Percentiles rank a stretch among this genome's conserved stretches.
Evolutionary conservation across 2,329 filamentous ascomycete species (phyloP).

Genomic region (Fusarium torulosum): DNA sequence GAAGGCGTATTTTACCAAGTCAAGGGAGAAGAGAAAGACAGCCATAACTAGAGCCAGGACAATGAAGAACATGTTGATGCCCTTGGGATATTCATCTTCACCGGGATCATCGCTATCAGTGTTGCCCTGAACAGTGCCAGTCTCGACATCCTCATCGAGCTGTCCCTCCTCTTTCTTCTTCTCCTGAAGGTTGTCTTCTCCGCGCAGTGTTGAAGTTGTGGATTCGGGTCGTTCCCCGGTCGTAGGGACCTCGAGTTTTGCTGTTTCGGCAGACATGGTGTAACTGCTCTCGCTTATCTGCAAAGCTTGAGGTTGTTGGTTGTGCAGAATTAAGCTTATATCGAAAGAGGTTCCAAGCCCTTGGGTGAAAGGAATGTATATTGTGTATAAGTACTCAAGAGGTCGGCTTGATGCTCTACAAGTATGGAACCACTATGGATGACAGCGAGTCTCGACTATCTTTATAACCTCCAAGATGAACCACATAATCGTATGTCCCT

Average conservation of each 20-base stretch:
- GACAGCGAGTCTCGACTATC: constrained; percentile 24
- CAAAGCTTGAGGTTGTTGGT: not conserved
- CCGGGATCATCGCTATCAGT: constrained; percentile 38
- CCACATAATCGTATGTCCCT: constrained; percentile 10
- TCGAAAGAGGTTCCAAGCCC: not conserved
- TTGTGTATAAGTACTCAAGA: constrained; percentile 18
- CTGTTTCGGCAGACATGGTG: constrained; percentile 32
- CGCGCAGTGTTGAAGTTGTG: constrained; percentile 48
- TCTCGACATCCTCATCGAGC: constrained; percentile 38
- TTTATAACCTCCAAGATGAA: constrained; percentile 38
- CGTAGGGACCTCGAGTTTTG: constrained; percentile 44
- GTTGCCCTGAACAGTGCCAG: constrained; percentile 39
- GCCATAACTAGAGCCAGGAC: constrained; percentile 61
- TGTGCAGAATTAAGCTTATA: constrained; percentile 32
- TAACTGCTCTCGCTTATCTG: not conserved
- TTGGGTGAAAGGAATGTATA: not conserved
- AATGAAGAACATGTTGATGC: constrained; percentile 57
- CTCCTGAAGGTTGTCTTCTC: constrained; percentile 46
- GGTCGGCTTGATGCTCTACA: constrained; percentile 19
- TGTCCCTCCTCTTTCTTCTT: constrained; percentile 47
- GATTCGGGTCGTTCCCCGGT: constrained; percentile 45
- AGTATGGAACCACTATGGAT: constrained; percentile 16
- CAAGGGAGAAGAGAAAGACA: constrained; percentile 64
- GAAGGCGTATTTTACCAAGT: constrained; percentile 54
- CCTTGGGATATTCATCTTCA: constrained; percentile 56